Evolutionary conservation across 805 yeast genomes (phyloP).

Genomic region (Starmerella ratchasimensis): DNA sequence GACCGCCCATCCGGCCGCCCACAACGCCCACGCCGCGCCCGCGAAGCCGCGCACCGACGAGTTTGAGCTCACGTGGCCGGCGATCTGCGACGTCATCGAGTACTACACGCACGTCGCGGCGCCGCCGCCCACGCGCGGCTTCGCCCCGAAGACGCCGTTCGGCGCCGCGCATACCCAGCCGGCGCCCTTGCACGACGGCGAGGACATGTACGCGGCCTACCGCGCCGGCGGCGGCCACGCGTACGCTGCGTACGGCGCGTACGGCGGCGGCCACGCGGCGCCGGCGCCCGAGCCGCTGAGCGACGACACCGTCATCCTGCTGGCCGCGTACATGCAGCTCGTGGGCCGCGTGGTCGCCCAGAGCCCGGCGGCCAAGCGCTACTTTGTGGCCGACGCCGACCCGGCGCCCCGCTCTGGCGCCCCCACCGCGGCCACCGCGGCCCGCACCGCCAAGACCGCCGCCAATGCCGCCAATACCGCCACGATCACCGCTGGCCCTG

Average conservation of each 20-base stretch:
- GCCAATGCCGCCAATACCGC: background rate
- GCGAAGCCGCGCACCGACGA: conserved; percentile 27
- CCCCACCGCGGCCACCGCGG: too few species aligned
- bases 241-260: background rate
- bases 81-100: conserved; percentile 12
- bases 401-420: too few species aligned
- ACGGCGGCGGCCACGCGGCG: background rate
- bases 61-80: conserved; percentile 28
- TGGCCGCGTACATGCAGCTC: conserved; percentile 61
- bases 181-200: background rate
- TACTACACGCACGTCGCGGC: conserved; percentile 12
- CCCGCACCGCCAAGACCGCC: too few species aligned
- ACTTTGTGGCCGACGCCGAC: background rate
- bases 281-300: conserved; percentile 2
- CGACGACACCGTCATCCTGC: conserved; percentile 64
- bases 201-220: background rate
- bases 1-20: background rate
- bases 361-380: conserved; percentile 17
- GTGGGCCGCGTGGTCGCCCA: conserved; percentile 40
- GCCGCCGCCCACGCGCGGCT: background rate
- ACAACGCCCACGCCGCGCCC: background rate
- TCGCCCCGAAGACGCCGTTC: background rate
- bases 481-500: conserved; percentile 41
- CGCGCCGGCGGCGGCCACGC: background rate
- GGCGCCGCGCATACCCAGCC: background rate